phyloP scores from a whole-genome alignment of 192 early-diverging fungal genomes.

The Anaeromyces robustus region DNA sequence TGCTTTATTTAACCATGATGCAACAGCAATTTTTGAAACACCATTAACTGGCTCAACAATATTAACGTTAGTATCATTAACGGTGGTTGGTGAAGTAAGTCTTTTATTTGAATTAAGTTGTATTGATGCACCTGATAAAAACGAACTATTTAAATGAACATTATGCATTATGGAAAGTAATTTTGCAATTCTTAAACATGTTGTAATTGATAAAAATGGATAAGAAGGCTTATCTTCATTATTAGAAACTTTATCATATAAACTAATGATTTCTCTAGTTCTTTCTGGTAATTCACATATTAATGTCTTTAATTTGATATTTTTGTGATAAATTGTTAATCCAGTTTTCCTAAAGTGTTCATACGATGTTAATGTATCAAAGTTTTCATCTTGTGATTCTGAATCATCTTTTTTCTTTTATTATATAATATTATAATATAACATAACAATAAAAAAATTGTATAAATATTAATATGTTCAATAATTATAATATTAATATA shows the following conservation, averaged over 20 bases:
- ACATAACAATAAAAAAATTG: background rate
- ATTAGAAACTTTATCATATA: conserved; percentile 42
- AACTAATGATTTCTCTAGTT: conserved; percentile 40
- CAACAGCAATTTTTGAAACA: conserved; percentile 29
- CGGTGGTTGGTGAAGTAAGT: background rate
- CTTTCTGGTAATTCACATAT: conserved; percentile 46
- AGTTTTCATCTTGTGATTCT: background rate
- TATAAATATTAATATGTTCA: too few species aligned
- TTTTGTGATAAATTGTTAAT: background rate
- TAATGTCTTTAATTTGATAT: conserved; percentile 13
- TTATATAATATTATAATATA: background rate
- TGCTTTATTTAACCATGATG: conserved; percentile 47
- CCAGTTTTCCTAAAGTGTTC: background rate
- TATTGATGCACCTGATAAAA: conserved; percentile 24
- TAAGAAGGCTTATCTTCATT: conserved; percentile 24
- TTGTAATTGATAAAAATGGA: conserved; percentile 44
- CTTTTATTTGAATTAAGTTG: background rate
- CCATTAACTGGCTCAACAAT: conserved; percentile 19
- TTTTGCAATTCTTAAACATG: conserved; percentile 51
- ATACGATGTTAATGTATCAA: background rate
- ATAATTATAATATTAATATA: too few species aligned
- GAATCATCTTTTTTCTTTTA: background rate
- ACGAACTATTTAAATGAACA: conserved; percentile 12
- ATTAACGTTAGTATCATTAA: conserved; percentile 7
- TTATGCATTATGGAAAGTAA: conserved; percentile 33